Conservation (phyloP, 345 rosid species). For the Syzygium jambos region DNA sequence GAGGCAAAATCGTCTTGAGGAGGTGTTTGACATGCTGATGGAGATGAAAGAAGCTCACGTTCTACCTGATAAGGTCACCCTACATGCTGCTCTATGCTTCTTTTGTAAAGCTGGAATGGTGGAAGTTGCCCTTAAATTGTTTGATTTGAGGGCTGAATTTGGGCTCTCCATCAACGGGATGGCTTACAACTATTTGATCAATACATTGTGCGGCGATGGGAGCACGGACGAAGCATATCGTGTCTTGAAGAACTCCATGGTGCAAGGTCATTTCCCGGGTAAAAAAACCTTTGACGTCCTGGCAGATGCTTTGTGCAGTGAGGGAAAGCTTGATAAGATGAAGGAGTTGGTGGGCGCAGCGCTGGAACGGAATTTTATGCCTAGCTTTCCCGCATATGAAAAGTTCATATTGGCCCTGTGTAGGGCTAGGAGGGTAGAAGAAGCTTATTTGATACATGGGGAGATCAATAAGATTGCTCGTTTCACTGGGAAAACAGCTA, state of each 20-base stretch:
- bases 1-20: conserved; percentile 42
- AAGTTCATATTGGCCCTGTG: conserved; percentile 57
- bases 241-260: conserved; percentile 39
- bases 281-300: conserved; percentile 37
- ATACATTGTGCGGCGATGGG: conserved; percentile 41
- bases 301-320: conserved; percentile 54
- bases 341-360: conserved; percentile 43
- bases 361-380: conserved; percentile 31
- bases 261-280: conserved; percentile 56
- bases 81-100: conserved; percentile 66
- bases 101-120: conserved; percentile 84
- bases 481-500: conserved; percentile 15
- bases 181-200: conserved; percentile 62
- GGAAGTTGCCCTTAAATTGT: conserved; percentile 61
- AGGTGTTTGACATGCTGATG: conserved; percentile 51
- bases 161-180: conserved; percentile 38
- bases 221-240: conserved; percentile 44
- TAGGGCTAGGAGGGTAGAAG: conserved; percentile 42
- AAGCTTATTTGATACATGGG: conserved; percentile 42
- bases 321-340: conserved; percentile 54
- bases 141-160: conserved; percentile 45
- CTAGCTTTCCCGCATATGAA: conserved; percentile 22
- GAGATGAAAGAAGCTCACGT: conserved; percentile 59
- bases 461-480: conserved; percentile 29
- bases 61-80: conserved; percentile 44